Evolutionary conservation across 805 yeast species (phyloP), one percentile per base, ranked within the genome.

Genomic region (Metschnikowia kofuensis): DNA sequence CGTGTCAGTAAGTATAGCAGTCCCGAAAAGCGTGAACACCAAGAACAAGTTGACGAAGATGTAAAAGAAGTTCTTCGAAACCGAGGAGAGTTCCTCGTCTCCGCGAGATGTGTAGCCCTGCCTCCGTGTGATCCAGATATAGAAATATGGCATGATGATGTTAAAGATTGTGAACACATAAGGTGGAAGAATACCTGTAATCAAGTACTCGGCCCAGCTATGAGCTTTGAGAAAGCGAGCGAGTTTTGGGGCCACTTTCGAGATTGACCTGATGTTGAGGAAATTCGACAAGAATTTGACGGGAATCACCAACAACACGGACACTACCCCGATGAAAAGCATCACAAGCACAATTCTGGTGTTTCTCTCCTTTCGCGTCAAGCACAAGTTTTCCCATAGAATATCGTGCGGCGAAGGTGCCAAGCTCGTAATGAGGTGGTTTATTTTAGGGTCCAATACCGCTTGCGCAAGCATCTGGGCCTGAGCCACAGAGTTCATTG

Each of bases 381-480:
- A 70, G 57, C 95, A 91, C 34, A 89, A 80, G 61, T 91, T 89
- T 49, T 83, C 87, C 99, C 99, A 92, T 37, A 89, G 83, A 26
- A 92, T 86, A 64, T 92, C 99, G 60, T 87, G 92, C 4, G 98
- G 98, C 1, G 98, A 96, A 0, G 98, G 98, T 0, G 98, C 98
- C 48, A 90, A 70, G 37, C 79, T 74, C 4, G 96, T 87, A 34
- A 91, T 87, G 45, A 94, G 71, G 49, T 83, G 87, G 62, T 87
- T 85, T 7, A 94, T 89, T 49, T 87, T 79, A 0, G 97, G 97
- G 62, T 91, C 97, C 49, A 94, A 66, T 0, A 92, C 91, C 0
- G 97, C 94, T 65, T 94, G 99, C 0, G 97, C 97, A 29, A 94
- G 85, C 88, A 90, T 85, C 65, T 92, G 99, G 2, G 98, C 97